Base-by-base conservation (phyloP, 495 filamentous ascomycete genomes). In the Podospora appendiculata region DNA sequence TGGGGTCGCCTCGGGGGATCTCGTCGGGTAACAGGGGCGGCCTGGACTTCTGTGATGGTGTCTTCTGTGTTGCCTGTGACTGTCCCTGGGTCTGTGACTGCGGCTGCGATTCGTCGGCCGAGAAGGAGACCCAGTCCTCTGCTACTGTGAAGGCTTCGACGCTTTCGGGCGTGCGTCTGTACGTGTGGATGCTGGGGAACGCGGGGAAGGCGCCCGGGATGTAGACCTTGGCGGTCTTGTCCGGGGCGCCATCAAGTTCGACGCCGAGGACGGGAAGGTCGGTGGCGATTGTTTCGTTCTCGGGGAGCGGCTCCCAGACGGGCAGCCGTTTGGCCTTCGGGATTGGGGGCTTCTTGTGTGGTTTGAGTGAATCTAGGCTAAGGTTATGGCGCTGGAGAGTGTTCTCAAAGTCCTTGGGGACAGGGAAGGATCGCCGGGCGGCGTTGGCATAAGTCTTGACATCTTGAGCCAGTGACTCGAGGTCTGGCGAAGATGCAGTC, bases 151-250 rank as follows among this genome's bases (percentile, higher is more conserved):
- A 58, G 2, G 54, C 42, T 3, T 63, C 67, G 18, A 61, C 56
- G 48, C 51, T 63, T 25, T 70, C 61, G 11, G 67, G 66, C 0
- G 73, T 76, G 55, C 64, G 72, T n/a, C 60, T 66, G 61, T 72
- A 77, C 2, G 72, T 74, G 53, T 76, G 65, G 11, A 70, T 66
- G 53, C 67, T 70, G 1, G 74, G 74, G 39, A 75, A 73, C 6
- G 63, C 46, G 0, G 74, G 73, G 44, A 76, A 75, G 3, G 65
- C 60, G 53, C 55, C 54, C 0, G 74, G 74, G 7, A 76, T 75
- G 60, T 68, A 74, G 0, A 51, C 35, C 43, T 71, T 68, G 18
- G 61, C 51, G 6, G 65, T 65, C 52, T 72, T 75, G 49, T 77
- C 73, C 6, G 64, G 52, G 13, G 62, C 53, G 19, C 74, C 74